These are phyloP conservation scores for Oryza punctata DNA, from an alignment of 176 grass and related monocot genomes.

Conservation along the genomic window DNA sequence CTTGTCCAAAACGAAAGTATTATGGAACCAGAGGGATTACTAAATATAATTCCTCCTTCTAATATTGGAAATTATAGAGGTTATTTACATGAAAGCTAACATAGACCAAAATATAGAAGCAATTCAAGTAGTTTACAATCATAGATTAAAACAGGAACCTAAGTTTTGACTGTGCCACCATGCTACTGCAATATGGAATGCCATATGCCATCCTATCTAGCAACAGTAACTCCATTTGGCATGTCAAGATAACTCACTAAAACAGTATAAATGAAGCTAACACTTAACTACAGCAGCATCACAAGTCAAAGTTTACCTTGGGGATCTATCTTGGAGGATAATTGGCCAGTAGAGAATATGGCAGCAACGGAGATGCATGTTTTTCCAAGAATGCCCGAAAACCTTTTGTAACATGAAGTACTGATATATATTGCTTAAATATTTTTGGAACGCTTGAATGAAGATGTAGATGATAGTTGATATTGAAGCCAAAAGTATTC, in stretches of 20 bases:
- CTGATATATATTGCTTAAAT: conserved; percentile 42
- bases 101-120: conserved; percentile 30
- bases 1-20: no score
- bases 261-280: background rate
- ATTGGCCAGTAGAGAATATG: conserved; percentile 97
- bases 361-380: conserved; percentile 68
- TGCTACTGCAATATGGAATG: background rate
- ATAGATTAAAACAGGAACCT: background rate
- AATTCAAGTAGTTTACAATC: conserved; percentile 14
- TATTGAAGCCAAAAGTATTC: conserved; percentile 64
- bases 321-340: conserved; percentile 62
- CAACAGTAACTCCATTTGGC: conserved; percentile 12
- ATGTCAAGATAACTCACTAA: conserved; percentile 20
- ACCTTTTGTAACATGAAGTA: conserved; percentile 62
- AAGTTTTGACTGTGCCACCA: background rate
- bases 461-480: conserved; percentile 69
- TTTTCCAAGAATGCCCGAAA: conserved; percentile 73
- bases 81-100: conserved; percentile 18
- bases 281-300: background rate
- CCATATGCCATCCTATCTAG: background rate
- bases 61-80: conserved; percentile 20
- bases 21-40: no score
- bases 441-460: conserved; percentile 61
- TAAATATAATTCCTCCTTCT: conserved; percentile 26
- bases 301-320: conserved; percentile 56